phyloP scores from a whole-genome alignment of 768 basidiomycete species.

The Leccinum boreale region DNA sequence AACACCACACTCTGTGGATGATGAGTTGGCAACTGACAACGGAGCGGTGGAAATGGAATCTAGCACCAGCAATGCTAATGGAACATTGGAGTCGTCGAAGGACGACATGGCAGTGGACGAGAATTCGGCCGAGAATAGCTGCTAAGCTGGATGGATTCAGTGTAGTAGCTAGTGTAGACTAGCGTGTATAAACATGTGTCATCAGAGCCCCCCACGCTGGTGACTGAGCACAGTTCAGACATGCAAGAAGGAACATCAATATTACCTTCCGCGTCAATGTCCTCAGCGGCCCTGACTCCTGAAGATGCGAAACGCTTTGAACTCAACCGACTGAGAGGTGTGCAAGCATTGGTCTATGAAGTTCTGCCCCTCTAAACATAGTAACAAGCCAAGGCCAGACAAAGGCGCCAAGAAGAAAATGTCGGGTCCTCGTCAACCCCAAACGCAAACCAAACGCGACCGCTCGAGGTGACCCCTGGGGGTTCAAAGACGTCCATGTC shows the following conservation, averaged over 20 bases:
- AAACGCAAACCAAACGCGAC: conserved; percentile 77
- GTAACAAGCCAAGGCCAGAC: conserved; percentile 65
- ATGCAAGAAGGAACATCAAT: conserved; percentile 7
- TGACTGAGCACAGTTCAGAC: background rate
- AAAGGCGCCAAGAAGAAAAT: conserved; percentile 62
- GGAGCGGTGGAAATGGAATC: conserved; percentile 17
- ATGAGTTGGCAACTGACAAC: conserved; percentile 26
- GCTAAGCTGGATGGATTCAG: background rate
- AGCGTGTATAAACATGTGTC: conserved; percentile 13
- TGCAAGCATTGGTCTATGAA: background rate
- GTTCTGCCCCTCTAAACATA: conserved; percentile 1
- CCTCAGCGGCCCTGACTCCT: conserved; percentile 43
- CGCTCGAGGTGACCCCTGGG: conserved; percentile 56
- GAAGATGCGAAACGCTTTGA: conserved; percentile 74
- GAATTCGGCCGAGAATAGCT: conserved; percentile 12
- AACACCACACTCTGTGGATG: conserved; percentile 32
- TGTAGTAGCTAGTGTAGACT: background rate
- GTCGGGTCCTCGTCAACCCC: conserved; percentile 41
- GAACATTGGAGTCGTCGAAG: conserved; percentile 16
- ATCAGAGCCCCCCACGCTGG: conserved; percentile 5
- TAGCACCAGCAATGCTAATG: conserved; percentile 14
- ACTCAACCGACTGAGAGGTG: conserved; percentile 77
- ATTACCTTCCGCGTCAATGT: conserved; percentile 3
- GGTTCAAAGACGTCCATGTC: conserved; percentile 60
- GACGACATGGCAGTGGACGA: conserved; percentile 27